A percentile compares a stretch with the other conserved stretches of the same genome.
These are phyloP conservation scores for Pseudocercospora vitis DNA, from an alignment of 2,329 filamentous ascomycete species.

Conservation along the genomic window DNA sequence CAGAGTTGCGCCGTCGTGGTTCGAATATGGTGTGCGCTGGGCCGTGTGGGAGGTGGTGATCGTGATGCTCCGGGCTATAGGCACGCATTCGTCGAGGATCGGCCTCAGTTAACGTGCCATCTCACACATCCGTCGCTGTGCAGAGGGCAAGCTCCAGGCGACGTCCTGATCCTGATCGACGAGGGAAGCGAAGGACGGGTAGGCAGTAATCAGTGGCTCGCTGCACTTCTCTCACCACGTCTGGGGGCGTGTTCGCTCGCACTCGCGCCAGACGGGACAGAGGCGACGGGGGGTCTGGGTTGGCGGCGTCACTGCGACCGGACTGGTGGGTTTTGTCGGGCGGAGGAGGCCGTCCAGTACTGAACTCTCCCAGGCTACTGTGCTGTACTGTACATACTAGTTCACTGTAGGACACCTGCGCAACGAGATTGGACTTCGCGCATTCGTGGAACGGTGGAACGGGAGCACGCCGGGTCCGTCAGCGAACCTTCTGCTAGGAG, in stretches of 20 bases:
- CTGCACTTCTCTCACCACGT: too few species aligned
- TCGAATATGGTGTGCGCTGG: not conserved
- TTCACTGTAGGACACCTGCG: too few species aligned
- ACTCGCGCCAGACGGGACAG: not conserved
- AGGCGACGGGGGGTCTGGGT: not conserved
- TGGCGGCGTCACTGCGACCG: slow-evolving; percentile 1
- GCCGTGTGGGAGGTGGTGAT: slow-evolving; percentile 4
- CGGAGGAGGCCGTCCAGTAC: too few species aligned
- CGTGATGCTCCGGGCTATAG: not conserved
- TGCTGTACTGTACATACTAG: too few species aligned
- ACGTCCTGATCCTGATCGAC: not conserved
- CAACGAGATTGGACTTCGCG: not conserved
- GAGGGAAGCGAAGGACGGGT: not conserved
- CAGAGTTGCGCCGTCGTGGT: not conserved
- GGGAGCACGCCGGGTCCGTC: not conserved
- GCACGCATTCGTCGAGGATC: not conserved
- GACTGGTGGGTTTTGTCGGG: not conserved
- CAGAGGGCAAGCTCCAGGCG: not conserved
- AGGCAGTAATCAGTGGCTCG: not conserved
- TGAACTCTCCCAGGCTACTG: too few species aligned
- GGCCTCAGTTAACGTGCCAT: not conserved
- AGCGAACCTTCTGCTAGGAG: not conserved
- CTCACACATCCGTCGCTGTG: slow-evolving; percentile 1
- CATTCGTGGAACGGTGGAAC: not conserved
- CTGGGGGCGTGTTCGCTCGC: slow-evolving; percentile 1